A percentile compares a stretch with the other conserved stretches of the same genome.
Evolutionary conservation across 306 rosid genomes (phyloP).

Genomic region (Neltuma alba): DNA sequence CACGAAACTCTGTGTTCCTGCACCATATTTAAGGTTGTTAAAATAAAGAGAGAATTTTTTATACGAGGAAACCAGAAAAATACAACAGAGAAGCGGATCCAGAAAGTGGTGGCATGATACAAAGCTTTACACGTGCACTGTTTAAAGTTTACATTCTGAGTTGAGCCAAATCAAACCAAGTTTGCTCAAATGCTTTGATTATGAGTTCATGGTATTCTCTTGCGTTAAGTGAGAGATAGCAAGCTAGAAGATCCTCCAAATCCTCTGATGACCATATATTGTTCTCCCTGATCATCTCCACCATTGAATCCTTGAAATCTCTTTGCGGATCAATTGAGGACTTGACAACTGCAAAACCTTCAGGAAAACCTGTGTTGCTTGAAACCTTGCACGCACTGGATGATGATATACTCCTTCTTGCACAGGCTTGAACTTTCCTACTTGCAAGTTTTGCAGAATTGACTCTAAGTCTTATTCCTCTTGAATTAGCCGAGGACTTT

Average conservation of each 20-base stretch:
- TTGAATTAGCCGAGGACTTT: constrained; percentile 45
- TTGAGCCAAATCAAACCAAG: constrained; percentile 72
- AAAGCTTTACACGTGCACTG: constrained; percentile 42
- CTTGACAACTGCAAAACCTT: constrained; percentile 75
- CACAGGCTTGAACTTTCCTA: constrained; percentile 55
- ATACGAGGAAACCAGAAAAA: constrained; percentile 4
- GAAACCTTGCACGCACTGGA: constrained; percentile 33
- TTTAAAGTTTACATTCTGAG: constrained; percentile 41
- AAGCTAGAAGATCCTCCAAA: constrained; percentile 84
- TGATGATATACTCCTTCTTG: constrained; percentile 59
- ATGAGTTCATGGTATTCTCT: constrained; percentile 72
- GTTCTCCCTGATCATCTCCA: constrained; percentile 85
- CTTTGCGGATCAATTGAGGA: constrained; percentile 71
- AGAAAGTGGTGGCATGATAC: neutral
- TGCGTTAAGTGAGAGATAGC: constrained; percentile 79
- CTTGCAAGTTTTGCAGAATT: constrained; percentile 66
- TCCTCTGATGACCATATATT: constrained; percentile 61
- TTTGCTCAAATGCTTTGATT: constrained; percentile 82
- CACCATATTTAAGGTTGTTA: constrained; percentile 21
- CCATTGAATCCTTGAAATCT: constrained; percentile 82
- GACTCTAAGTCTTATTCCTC: constrained; percentile 63
- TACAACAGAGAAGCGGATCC: constrained; percentile 18
- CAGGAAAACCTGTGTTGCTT: constrained; percentile 48
- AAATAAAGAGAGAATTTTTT: neutral
- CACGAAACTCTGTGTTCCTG: neutral